Base-by-base conservation (phyloP, 2,329 filamentous ascomycete species). In the Albophoma yamanashiensis region DNA sequence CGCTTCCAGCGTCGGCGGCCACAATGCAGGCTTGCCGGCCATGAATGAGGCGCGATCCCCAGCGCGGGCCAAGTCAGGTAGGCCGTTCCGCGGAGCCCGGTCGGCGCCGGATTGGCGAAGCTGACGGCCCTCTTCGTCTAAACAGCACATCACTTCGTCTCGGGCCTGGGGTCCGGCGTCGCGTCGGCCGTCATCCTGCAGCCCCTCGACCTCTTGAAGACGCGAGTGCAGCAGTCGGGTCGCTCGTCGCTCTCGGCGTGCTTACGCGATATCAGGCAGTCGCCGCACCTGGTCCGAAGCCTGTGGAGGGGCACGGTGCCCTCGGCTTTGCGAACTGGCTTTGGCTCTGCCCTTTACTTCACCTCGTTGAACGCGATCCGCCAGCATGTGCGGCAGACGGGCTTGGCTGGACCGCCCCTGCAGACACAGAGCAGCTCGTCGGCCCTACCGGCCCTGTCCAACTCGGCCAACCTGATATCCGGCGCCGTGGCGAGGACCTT, bases 181-280 rank as follows among this genome's bases (percentile, higher is more conserved):
- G 84, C 91, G 64, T 94, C 92, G 58, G 92, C 94, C 59, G 86
- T 96, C 62, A 86, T 97, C 59, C 84, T 99, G 20, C 94, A 99
- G 74, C 94, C 94, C 34, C 89, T 94, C 69, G 94, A 99, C 75
- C 87, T 99, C 4, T 86, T 99, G 71, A 99, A 99, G 76, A 99
- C 94, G 38, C 88, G 94, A 55, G 87, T 97, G 47, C 94, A 99
- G 72, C 94, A 97, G 74, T 91, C 90, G 40, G 85, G 85, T 56
- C 81, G 83, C 52, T 82, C 84, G 65, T 85, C 91, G 2, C 83
- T 97, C 60, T 61, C 65, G 9, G 63, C 65, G 22, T 68, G 64
- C 34, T 62, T 73, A 55, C 66, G 63, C 42, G 70, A 73, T 22
- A 56, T 75, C 57, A 86, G 83, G 27, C 83, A 83, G 1, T 78